A percentile compares a stretch with the other conserved stretches of the same genome.
phyloP scores from a whole-genome alignment of 352 stramenopile genomes.

The Globisporangium yorkense region DNA sequence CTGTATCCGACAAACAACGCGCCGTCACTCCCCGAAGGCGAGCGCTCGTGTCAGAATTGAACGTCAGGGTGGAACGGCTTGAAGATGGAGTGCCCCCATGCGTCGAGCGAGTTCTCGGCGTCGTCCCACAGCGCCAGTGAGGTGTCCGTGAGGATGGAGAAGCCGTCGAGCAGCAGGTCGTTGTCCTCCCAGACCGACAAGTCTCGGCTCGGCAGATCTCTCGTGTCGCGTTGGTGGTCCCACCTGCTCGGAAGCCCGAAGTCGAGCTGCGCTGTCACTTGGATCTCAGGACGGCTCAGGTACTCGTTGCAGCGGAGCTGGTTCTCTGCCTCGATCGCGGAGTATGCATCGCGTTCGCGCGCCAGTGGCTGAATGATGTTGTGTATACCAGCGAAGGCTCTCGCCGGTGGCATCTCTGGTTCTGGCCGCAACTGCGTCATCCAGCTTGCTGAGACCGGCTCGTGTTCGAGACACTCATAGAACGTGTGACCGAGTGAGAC shows the following conservation, averaged over 20 bases:
- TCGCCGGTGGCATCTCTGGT: conserved; percentile 1
- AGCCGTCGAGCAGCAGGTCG: conserved; percentile 30
- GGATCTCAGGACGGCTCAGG: conserved; percentile 1
- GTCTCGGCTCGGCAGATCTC: conserved; percentile 18
- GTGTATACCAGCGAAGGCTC: background rate
- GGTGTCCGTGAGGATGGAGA: conserved; percentile 22
- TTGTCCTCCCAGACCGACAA: conserved; percentile 33
- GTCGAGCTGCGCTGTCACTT: conserved; percentile 21
- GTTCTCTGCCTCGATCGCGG: conserved; percentile 11
- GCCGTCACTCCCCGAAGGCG: background rate
- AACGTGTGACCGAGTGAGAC: background rate
- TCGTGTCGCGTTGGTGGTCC: conserved; percentile 24
- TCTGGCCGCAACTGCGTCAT: conserved; percentile 7
- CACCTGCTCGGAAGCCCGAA: conserved; percentile 49
- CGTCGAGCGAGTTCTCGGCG: conserved; percentile 3
- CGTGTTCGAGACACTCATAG: background rate
- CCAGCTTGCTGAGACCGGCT: conserved; percentile 1
- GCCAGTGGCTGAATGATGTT: conserved; percentile 3
- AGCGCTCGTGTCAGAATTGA: conserved; percentile 1
- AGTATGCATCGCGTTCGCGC: conserved; percentile 14
- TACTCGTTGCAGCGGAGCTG: conserved; percentile 8
- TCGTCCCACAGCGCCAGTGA: conserved; percentile 13
- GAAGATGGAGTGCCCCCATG: background rate
- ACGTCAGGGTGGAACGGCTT: background rate
- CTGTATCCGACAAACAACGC: conserved; percentile 12